Conservation (phyloP, 1,139 yeast species). For the Candida sojae region DNA sequence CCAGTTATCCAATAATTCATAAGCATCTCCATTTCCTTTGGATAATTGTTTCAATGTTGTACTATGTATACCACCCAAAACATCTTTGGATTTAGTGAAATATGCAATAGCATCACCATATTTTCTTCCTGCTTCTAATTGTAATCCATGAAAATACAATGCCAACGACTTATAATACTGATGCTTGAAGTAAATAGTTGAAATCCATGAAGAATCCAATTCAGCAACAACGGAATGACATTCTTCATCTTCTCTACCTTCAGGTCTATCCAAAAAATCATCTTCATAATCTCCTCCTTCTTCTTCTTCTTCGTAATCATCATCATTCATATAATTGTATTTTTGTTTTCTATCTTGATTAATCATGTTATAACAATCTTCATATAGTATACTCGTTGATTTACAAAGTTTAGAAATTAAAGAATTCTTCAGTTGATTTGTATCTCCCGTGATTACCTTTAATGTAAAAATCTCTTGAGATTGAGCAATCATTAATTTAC, state of each 20-base stretch:
- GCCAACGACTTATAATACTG: slow-evolving; percentile 45
- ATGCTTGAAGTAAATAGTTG: slow-evolving; percentile 48
- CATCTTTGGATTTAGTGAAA: slow-evolving; percentile 52
- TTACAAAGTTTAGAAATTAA: slow-evolving; percentile 72
- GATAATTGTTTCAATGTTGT: slow-evolving; percentile 28
- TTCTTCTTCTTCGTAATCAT: slow-evolving; percentile 17
- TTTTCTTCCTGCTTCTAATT: slow-evolving; percentile 50
- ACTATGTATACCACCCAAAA: slow-evolving; percentile 30
- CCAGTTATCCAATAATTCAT: slow-evolving; percentile 43
- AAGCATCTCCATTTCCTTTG: slow-evolving; percentile 28
- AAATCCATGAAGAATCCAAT: slow-evolving; percentile 49
- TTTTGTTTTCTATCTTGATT: slow-evolving; percentile 11
- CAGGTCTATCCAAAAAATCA: slow-evolving; percentile 16
- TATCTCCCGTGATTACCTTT: slow-evolving; percentile 55
- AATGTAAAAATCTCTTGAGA: slow-evolving; percentile 83
- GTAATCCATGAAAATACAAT: slow-evolving; percentile 54
- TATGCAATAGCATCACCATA: slow-evolving; percentile 80
- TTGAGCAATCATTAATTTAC: slow-evolving; percentile 75
- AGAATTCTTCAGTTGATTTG: slow-evolving; percentile 56
- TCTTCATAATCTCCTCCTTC: slow-evolving; percentile 21
- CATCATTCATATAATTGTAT: slow-evolving; percentile 17
- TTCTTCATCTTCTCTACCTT: slow-evolving; percentile 17
- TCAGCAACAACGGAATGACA: slow-evolving; percentile 42
- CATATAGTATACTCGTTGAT: slow-evolving; percentile 59
- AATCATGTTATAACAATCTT: slow-evolving; percentile 38